Base-by-base conservation (phyloP, 805 yeast genomes). In the Tetrapisispora fleetii region DNA sequence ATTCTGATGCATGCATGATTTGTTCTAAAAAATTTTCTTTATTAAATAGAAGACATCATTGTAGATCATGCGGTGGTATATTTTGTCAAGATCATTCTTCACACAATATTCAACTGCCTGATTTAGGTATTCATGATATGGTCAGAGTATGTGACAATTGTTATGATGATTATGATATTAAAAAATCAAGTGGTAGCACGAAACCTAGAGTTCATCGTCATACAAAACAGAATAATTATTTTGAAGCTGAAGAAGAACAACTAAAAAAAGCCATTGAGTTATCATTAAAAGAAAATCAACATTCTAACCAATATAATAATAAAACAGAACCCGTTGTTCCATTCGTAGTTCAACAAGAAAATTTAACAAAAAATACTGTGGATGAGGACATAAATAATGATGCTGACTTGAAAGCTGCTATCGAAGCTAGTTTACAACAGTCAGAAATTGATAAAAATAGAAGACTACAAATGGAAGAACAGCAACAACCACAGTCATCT, bases 21-120 rank as follows among this genome's bases (percentile, higher is more conserved):
- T 88, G 97, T 56, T 88, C 95, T 46, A 79, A 74, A 39, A 69
- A 81, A 16, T 93, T 93, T 61, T 73, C 93, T 1, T 76, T 91
- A 62, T 70, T 90, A 51, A 89, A 86, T 63, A 76, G 99, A 60
- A 89, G 91, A 63, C 99, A 93, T 65, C 99, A 93, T 67, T 93
- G 99, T 66, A 76, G 99, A 47, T 84, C 95, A 46, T 93, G 99
- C 68, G 99, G 99, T 22, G 97, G 97, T 3, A 96, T 88, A 0
- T 91, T 76, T 61, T 82, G 95, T 65, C 90, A 85, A 54, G 75
- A 78, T 6, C 95, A 95, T 65, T 87, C 97, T n/a, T 70, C 83
- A 1, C 79, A 85, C 55, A 72, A 65, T 44, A 71, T 81, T 33
- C 81, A 90, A 10, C 70, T 93, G 48, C 91, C 95, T 0, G 82